A percentile compares a stretch with the other conserved stretches of the same genome.
Evolutionary conservation across 148 eudicot genomes (phyloP).

Genomic region (Rhododendron vialii): DNA sequence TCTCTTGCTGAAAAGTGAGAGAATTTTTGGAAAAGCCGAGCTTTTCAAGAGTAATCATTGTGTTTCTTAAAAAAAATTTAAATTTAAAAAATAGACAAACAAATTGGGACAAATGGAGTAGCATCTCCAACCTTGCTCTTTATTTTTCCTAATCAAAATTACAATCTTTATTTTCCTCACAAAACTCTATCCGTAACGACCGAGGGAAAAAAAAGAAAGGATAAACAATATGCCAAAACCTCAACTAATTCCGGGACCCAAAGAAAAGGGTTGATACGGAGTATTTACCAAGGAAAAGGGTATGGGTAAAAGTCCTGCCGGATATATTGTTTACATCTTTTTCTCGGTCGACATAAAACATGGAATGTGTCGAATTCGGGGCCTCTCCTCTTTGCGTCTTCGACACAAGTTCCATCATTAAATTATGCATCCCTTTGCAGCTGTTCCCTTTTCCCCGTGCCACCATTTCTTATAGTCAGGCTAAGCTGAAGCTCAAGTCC

Average conservation of each 20-base stretch:
- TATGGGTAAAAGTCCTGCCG: not conserved
- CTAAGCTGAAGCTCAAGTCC: not conserved
- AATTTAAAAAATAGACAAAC: too few relatives aligned
- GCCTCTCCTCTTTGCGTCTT: not conserved
- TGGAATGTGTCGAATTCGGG: not conserved
- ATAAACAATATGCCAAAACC: too few relatives aligned
- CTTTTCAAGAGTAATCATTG: too few relatives aligned
- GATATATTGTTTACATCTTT: not conserved
- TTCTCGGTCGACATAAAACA: not conserved
- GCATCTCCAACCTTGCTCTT: not conserved
- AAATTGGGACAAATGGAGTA: too few relatives aligned
- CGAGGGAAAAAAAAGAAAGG: not conserved
- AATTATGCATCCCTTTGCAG: not conserved
- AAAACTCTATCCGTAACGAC: not conserved
- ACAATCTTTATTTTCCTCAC: not conserved
- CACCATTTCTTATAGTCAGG: not conserved
- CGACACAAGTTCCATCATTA: not conserved
- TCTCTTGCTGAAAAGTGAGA: too few relatives aligned
- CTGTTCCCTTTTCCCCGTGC: not conserved
- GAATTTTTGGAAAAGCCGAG: too few relatives aligned
- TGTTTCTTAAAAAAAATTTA: fast-evolving
- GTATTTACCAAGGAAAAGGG: not conserved
- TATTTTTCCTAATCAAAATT: too few relatives aligned
- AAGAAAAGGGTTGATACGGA: not conserved
- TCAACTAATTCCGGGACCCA: too few relatives aligned